Conservation (phyloP, 1,284 basidiomycete species). For the Anthracocystis walkeri region DNA sequence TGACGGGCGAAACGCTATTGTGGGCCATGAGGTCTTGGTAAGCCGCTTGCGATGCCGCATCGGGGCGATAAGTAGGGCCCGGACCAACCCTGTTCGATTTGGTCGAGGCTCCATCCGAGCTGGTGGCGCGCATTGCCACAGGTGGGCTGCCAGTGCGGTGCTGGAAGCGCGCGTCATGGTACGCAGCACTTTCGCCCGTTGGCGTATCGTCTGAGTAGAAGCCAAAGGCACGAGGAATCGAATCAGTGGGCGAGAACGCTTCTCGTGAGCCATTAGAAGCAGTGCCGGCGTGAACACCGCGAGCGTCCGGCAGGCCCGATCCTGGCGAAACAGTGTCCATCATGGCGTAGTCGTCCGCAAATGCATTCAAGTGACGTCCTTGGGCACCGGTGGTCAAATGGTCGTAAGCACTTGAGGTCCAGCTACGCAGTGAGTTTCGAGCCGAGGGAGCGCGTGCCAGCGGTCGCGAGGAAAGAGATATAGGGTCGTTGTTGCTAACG, state of each 20-base stretch:
- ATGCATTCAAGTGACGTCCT: constrained; percentile 4
- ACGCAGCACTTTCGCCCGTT: constrained; percentile 6
- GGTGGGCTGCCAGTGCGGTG: constrained; percentile 14
- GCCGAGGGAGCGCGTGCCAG: constrained; percentile 28
- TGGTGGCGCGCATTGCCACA: constrained; percentile 11
- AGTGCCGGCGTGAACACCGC: constrained; percentile 3
- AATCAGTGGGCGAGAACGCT: constrained; percentile 31
- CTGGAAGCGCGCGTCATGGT: constrained; percentile 9
- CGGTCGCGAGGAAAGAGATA: constrained; percentile 23
- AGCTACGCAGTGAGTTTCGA: constrained; percentile 45
- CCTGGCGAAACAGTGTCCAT: constrained; percentile 13
- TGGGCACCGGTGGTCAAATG: constrained; percentile 15
- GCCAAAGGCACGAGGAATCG: constrained; percentile 22
- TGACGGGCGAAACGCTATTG: constrained; percentile 19
- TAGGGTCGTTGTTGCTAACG: constrained; percentile 34
- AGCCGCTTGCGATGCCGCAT: constrained; percentile 42
- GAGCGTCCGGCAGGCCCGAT: not conserved
- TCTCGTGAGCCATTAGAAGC: constrained; percentile 23
- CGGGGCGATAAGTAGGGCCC: constrained; percentile 40
- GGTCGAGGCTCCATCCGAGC: constrained; percentile 31
- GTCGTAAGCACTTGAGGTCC: constrained; percentile 46
- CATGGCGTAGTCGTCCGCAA: constrained; percentile 33
- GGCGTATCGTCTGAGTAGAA: constrained; percentile 35
- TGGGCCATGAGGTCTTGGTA: constrained; percentile 46
- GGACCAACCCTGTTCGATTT: constrained; percentile 41